Percentiles rank a stretch among this genome's conserved stretches.
These are phyloP conservation scores for Aquilaria sinensis DNA, from an alignment of 345 rosid species.

Conservation along the genomic window DNA sequence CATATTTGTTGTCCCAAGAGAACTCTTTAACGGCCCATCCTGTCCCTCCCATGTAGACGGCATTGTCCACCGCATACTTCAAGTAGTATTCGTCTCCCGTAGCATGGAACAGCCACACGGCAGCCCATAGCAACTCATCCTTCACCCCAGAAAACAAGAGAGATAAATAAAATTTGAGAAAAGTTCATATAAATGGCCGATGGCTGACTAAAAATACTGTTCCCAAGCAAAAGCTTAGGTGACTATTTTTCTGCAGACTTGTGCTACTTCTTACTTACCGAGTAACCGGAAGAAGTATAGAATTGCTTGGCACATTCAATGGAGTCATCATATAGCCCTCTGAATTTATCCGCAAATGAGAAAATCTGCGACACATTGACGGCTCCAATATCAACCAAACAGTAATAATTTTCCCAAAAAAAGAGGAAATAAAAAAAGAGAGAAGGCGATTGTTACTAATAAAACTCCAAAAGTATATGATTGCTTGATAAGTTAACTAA, in stretches of 20 bases:
- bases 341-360: constrained; percentile 50
- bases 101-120: constrained; percentile 70
- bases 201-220: too few relatives aligned
- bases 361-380: constrained; percentile 38
- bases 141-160: constrained; percentile 11
- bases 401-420: not conserved
- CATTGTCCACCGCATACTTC: constrained; percentile 60
- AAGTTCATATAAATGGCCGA: not conserved
- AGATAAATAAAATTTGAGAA: not conserved
- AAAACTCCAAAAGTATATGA: not conserved
- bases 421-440: not conserved
- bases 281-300: constrained; percentile 53
- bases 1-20: constrained; percentile 95
- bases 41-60: constrained; percentile 77
- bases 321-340: constrained; percentile 60
- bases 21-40: constrained; percentile 88
- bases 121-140: constrained; percentile 92
- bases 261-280: constrained; percentile 20
- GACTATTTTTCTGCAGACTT: not conserved
- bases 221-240: too few relatives aligned
- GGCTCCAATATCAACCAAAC: not conserved
- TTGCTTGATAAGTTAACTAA: not conserved
- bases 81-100: constrained; percentile 59
- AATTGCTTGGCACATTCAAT: constrained; percentile 42
- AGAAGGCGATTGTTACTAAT: not conserved